Conservation (phyloP, 1,284 basidiomycete species). For the Erythrobasidium hasegawianum region DNA sequence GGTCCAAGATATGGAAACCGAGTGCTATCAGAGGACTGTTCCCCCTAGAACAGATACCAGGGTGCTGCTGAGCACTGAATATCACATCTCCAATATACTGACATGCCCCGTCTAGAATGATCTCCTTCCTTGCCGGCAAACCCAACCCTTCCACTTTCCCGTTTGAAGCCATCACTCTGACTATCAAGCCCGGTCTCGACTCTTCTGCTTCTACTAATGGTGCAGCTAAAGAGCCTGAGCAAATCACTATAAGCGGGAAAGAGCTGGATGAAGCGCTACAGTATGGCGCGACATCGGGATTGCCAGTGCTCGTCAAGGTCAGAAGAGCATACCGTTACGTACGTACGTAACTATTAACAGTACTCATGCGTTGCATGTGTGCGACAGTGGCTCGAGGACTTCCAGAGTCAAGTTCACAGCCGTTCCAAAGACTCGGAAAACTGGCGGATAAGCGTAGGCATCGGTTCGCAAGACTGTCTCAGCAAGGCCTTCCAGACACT, state of each 20-base stretch:
- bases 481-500: conserved; percentile 65
- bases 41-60: conserved; percentile 33
- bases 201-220: conserved; percentile 9
- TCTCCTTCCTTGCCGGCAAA: conserved; percentile 53
- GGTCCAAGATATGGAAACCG: conserved; percentile 33
- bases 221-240: conserved; percentile 26
- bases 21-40: conserved; percentile 36
- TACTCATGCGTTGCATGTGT: not conserved
- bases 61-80: not conserved
- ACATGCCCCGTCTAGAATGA: conserved; percentile 20
- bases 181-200: conserved; percentile 50
- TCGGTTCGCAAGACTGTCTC: conserved; percentile 82
- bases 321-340: not conserved
- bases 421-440: conserved; percentile 55
- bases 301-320: conserved; percentile 63
- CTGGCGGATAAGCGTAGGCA: conserved; percentile 74
- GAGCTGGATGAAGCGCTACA: conserved; percentile 49
- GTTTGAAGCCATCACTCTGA: conserved; percentile 65
- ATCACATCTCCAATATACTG: not conserved
- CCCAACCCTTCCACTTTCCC: conserved; percentile 90
- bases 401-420: conserved; percentile 44
- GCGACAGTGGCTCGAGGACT: conserved; percentile 43
- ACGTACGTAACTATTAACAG: not conserved
- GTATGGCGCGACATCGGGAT: conserved; percentile 66
- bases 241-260: conserved; percentile 46